Base-by-base conservation (phyloP, 805 yeast genomes). In the Kockiozyma suomiensis region DNA sequence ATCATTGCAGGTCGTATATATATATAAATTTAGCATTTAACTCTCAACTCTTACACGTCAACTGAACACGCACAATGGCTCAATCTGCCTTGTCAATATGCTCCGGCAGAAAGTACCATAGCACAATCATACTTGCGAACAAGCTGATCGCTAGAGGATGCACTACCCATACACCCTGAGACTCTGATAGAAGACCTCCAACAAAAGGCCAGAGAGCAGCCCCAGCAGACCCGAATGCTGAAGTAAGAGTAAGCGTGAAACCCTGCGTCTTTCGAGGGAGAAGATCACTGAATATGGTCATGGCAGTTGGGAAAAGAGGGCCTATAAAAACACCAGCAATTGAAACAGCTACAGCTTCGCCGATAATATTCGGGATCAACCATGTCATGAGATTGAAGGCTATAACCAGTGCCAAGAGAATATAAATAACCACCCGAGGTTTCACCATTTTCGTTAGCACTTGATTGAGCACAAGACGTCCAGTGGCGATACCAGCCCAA, bases 181-280 rank as follows among this genome's bases (percentile, higher is more conserved):
- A 33, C 56, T 76, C 74, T 30, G 79, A 68, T 3, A 78, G 59
- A 26, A 70, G 69, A 5, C 96, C 96, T 40, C 84, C 77, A 1
- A 82, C 50, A 62, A 83, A 86, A 0, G 94, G 93, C 12, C 88
- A 62, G 0, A 82, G 78, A 0, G 94, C 93, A n/a, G 86, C 88
- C 0, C 96, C 96, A 15, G 86, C 82, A 2, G 92, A 90, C 4
- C 96, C 96, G 61, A 88, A 70, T 0, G 94, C 91, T 56, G 90
- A 84, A 25, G 86, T 82, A 53, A 87, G 76, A 0, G 94, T 90
- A 6, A 89, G 79, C 1, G 90, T 91, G 21, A 82, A 73, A 4
- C 86, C 81, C 54, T 87, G 87, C 51, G 80, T 73, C 42, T 77
- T 78, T 23, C 75, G 73, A 0, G 94, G 94, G 35, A 89, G 70